phyloP scores from a whole-genome alignment of 305 asterid species.

The Rubia peregrina region DNA sequence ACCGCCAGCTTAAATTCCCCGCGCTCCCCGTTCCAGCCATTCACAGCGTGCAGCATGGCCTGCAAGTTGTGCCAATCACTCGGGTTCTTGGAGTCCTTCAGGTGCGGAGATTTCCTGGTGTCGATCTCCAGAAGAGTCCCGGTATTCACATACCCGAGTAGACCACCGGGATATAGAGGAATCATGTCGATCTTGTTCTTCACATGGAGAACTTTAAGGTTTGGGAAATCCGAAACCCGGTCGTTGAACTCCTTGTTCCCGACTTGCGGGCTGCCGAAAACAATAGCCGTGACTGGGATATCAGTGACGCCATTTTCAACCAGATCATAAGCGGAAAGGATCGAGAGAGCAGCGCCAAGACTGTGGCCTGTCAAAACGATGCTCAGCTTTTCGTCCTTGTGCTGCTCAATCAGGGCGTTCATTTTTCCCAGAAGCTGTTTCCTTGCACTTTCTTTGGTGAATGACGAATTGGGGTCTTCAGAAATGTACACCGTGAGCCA shows the following conservation, averaged over 20 bases:
- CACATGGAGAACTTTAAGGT: constrained; percentile 56
- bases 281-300: constrained; percentile 66
- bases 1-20: constrained; percentile 58
- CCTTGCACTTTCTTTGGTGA: constrained; percentile 64
- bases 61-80: constrained; percentile 88
- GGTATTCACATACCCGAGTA: constrained; percentile 44
- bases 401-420: constrained; percentile 23
- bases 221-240: constrained; percentile 28
- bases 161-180: constrained; percentile 47
- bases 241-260: constrained; percentile 54
- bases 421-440: constrained; percentile 39
- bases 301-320: constrained; percentile 62
- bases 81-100: constrained; percentile 53
- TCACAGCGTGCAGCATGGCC: constrained; percentile 66
- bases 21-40: constrained; percentile 70
- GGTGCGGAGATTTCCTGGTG: constrained; percentile 48
- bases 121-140: constrained; percentile 50
- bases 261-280: constrained; percentile 81
- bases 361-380: constrained; percentile 72
- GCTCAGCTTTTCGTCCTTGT: constrained; percentile 46
- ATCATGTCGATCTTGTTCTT: constrained; percentile 63
- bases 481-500: constrained; percentile 71
- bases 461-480: constrained; percentile 51
- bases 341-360: constrained; percentile 57
- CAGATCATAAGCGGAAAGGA: constrained; percentile 61